Base-by-base conservation (phyloP, 2,329 filamentous ascomycete species). In the Aurifilum marmelostoma region DNA sequence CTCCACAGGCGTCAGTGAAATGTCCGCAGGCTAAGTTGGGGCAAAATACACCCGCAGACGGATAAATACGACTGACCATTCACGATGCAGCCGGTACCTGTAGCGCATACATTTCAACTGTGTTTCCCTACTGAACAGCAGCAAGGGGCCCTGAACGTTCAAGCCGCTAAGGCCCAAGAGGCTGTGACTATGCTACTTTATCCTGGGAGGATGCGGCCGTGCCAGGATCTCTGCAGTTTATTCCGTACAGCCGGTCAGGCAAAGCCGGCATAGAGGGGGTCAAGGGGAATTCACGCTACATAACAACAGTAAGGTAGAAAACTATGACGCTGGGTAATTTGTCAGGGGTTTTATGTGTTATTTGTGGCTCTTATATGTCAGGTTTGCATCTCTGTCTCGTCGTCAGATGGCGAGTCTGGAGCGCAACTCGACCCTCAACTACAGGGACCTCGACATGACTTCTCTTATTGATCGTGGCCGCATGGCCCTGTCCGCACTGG, bases 41-140 rank as follows among this genome's bases (percentile, higher is more conserved):
- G 21, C 32, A 21, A 43, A 50, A 39, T 21, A 65, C 52, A 65
- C 34, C 63, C 63, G 63, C 50, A 56, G 47, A 32, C 52, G 64
- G 64, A 9, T 66, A 66, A 66, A 66, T 60, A 54, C 43, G 34
- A 39, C 18, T 39, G 64, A 24, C 64, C 64, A 66, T 47, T 66
- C 59, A 50, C 37, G 27, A 56, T n/a, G 43, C 29, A 66, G 27
- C 63, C 43, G 32, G 58, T 29, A 24, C 14, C 27, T 37, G 34
- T 47, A 58, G 63, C 52, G 37, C 18, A 11, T 43, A 21, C 9
- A 11, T 21, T 32, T 14, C 63, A n/a, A n/a, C n/a, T 43, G 52
- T 24, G n/a, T 27, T 43, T 12, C 2, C 37, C 14, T 24, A 43
- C n/a, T 11, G n/a, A 18, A 1, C n/a, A n/a, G n/a, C 29, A 43